Base-by-base conservation (phyloP, 2,329 filamentous ascomycete species). In the Huntiella moniliformis region DNA sequence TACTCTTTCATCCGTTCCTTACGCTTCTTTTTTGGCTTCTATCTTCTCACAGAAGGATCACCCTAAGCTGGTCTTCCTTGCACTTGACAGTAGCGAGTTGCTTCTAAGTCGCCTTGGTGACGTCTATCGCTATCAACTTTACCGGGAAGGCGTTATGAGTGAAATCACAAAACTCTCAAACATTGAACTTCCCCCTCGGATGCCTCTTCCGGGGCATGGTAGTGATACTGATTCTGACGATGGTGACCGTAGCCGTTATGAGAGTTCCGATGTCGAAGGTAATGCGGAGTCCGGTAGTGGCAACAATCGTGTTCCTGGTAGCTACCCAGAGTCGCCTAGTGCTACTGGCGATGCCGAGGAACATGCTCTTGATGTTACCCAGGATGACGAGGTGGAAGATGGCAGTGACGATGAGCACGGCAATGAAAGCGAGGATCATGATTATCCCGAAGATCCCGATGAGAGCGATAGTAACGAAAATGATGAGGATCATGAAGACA, bases 1-100 rank as follows among this genome's bases (percentile, higher is more conserved):
- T 54, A 82, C 88, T 6, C 64, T 98, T 28, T 80, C 80, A 18
- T 74, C 83, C 12, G 87, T 98, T 1, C 84, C 91, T 0, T 98
- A 96, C 60, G 86, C 91, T 2, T 98, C 92, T 0, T 95, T 94
- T 58, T 64, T 98, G 28, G 91, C 91, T 2, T 86, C 88, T 0
- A 98, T 98, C 50, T 67, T 98, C 13, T 94, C 88, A 0, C 91
- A 98, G 56, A 82, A 94, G 58, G 92, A 98, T 55, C 87, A 98
- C 54, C 74, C 84, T 1, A 79, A 79, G 2, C 67, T 98, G 4
- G 86, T 96, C 7, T 82, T 86, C 51, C 81, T 79, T 53, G 88
- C 85, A 13, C 67, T 98, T 12, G 84, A 94, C 56, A 88, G 87
- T 34, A 83, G 88, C 0, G 87, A 95, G 59, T 67, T 98, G 4